Percentiles rank a stretch among this genome's conserved stretches.
phyloP scores from a whole-genome alignment of 352 stramenopile species.

The Plasmopara viticola region DNA sequence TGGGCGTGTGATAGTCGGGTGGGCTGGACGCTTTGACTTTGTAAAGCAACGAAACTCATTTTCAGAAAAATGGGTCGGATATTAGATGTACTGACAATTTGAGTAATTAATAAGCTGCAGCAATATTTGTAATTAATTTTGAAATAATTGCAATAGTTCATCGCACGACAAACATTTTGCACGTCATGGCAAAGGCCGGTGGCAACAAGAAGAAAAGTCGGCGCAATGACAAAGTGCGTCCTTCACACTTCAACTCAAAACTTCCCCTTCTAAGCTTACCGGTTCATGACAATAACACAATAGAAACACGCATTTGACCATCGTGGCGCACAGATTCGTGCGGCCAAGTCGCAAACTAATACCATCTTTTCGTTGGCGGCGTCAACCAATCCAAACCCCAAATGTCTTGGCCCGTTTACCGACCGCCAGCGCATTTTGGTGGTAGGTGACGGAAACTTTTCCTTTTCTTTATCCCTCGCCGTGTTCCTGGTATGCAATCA shows the following conservation, averaged over 20 bases:
- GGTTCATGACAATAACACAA: neutral
- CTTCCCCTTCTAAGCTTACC: neutral
- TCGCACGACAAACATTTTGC: too few species aligned
- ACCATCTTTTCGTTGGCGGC: conserved; percentile 59
- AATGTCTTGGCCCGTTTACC: conserved; percentile 66
- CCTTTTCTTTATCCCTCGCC: conserved; percentile 68
- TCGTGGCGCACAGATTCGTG: conserved; percentile 22
- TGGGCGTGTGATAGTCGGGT: too few species aligned
- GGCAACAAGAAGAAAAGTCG: conserved; percentile 25
- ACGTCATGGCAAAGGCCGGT: conserved; percentile 17
- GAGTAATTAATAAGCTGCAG: too few species aligned
- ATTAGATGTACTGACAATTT: too few species aligned
- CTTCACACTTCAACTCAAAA: neutral
- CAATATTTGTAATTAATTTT: too few species aligned
- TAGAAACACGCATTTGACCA: conserved; percentile 19
- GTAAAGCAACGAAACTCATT: too few species aligned
- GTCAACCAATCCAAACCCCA: conserved; percentile 79
- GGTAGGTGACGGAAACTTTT: conserved; percentile 83
- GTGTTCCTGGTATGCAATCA: conserved; percentile 47
- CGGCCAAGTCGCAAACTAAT: conserved; percentile 58
- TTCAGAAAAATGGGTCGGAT: too few species aligned
- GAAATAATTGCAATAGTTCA: too few species aligned
- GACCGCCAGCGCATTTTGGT: conserved; percentile 73
- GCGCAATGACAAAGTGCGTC: conserved; percentile 26
- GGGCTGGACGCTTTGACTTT: too few species aligned